These are phyloP conservation scores for Epichloe hybrida DNA, from an alignment of 2,329 filamentous ascomycete species.

Conservation along the genomic window DNA sequence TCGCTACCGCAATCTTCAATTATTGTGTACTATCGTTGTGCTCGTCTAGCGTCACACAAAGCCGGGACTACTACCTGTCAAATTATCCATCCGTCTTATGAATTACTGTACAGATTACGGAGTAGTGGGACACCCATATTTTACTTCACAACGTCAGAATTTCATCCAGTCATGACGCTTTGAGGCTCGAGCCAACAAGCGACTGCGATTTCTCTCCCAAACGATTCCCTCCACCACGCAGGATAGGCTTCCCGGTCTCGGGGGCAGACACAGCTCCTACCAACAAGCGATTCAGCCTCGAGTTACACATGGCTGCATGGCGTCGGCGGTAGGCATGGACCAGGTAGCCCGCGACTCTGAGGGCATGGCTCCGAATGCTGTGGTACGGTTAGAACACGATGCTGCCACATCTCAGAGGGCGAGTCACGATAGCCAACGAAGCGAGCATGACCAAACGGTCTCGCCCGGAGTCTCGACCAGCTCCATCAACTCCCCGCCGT, in stretches of 20 bases:
- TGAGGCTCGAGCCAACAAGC: background rate
- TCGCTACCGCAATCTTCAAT: background rate
- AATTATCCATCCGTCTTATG: too few relatives aligned
- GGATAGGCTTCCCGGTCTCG: background rate
- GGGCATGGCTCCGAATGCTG: background rate
- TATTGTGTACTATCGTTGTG: too few relatives aligned
- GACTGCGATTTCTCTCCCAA: too few relatives aligned
- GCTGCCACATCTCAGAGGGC: background rate
- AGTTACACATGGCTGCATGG: slow-evolving; percentile 20
- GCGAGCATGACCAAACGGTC: slow-evolving; percentile 3
- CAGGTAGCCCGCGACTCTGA: slow-evolving; percentile 3
- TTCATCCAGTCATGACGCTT: background rate
- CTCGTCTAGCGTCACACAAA: too few relatives aligned
- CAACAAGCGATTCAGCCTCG: slow-evolving; percentile 7
- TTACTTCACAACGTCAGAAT: background rate
- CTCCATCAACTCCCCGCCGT: slow-evolving; percentile 28
- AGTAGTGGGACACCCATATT: background rate
- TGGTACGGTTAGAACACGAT: background rate
- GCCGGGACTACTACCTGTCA: too few relatives aligned
- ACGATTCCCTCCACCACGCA: background rate
- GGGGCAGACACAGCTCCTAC: background rate
- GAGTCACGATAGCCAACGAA: slow-evolving; percentile 7
- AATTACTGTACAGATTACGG: background rate
- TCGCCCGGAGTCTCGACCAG: slow-evolving; percentile 14
- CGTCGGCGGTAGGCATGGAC: slow-evolving; percentile 18